These are phyloP conservation scores for Beauveria bassiana DNA, from an alignment of 2,329 filamentous ascomycete species.

Conservation along the genomic window DNA sequence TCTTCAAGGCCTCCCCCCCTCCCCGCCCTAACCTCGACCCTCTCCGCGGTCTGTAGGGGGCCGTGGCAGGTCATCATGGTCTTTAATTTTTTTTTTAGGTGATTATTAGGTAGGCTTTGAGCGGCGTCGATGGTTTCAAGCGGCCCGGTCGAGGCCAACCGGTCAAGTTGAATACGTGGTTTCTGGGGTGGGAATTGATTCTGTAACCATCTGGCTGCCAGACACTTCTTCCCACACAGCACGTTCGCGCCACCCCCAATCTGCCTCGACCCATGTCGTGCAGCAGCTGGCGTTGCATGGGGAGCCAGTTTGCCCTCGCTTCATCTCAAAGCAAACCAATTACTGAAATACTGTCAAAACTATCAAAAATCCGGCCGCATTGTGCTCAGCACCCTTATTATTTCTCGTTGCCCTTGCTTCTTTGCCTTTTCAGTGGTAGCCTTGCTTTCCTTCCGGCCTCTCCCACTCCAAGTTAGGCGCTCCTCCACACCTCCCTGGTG, in stretches of 20 bases:
- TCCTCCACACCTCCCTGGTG: background rate
- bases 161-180: too few species aligned
- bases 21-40: too few species aligned
- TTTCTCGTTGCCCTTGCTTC: background rate
- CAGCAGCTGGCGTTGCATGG: background rate
- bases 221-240: background rate
- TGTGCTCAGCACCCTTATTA: background rate
- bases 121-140: background rate
- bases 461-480: background rate
- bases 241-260: background rate
- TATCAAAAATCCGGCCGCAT: too few species aligned
- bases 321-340: background rate
- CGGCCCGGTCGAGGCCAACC: background rate
- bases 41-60: background rate
- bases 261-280: background rate
- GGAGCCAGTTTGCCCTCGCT: background rate
- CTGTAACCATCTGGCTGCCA: background rate
- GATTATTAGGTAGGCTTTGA: background rate
- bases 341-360: too few species aligned
- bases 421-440: background rate
- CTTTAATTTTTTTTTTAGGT: background rate
- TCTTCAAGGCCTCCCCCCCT: background rate
- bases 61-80: background rate
- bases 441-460: background rate
- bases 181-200: background rate